Base-by-base conservation (phyloP, 805 yeast species). In the Yarrowia sp. region DNA sequence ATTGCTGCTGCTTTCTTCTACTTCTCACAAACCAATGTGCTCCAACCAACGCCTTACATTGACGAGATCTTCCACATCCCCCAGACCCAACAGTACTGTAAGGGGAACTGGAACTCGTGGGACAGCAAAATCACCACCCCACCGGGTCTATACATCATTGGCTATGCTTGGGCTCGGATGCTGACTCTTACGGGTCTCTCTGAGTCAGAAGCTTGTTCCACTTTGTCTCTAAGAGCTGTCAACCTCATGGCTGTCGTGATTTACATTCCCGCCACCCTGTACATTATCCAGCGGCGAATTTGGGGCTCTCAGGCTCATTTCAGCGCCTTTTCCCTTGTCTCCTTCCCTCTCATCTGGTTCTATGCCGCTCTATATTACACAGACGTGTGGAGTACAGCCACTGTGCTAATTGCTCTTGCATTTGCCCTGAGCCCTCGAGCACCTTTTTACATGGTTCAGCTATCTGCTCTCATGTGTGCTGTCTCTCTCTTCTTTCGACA, bases 51-150 rank as follows among this genome's bases (percentile, higher is more conserved):
- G 8, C 63, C 63, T 3, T 58, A 61, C 44, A 21, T 46, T 71
- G 97, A 95, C 77, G 99, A 95, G 74, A 79, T 83, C 12, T 93
- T 93, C 76, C 99, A 95, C 73, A 80, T 90, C 22, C 84, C 85
- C 8, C 98, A 95, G 78, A 85, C 96, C 7, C 80, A 83, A 66
- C 80, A 78, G 54, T 92, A 88, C 71, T 82, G 90, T 66, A 69
- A 73, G 1, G 88, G 87, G 12, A 78, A 84, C 61, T 91, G 85
- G 76, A 63, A 68, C n/a, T 70, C 77, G 0, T 92, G 97, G 97
- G 91, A 95, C 74, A 81, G 85, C 12, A 92, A 93, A 72, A 91
- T 95, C 72, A 93, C 99, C 1, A 95, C 99, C 0, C 99, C 99
- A 1, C 98, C 98, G 0, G 99, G 98, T 0, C 77, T 93, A 17